phyloP scores from a whole-genome alignment of 1,284 basidiomycete genomes.

The Hemileia vastatrix region DNA sequence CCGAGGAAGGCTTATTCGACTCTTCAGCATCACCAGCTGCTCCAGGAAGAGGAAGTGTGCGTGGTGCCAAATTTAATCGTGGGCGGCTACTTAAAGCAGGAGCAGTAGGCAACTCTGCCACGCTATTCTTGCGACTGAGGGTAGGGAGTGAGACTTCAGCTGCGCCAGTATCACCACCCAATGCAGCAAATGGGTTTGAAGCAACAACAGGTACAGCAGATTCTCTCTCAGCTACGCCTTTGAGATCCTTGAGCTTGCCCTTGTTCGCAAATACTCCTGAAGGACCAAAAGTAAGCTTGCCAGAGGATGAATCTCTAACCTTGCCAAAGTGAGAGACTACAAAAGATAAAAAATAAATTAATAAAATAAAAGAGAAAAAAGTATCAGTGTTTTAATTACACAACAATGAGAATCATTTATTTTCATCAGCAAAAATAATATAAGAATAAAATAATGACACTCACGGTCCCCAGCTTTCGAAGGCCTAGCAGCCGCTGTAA shows the following conservation, averaged over 20 bases:
- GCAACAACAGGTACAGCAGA: constrained; percentile 15
- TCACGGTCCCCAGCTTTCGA: constrained; percentile 21
- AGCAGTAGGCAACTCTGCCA: constrained; percentile 3
- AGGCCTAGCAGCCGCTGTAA: constrained; percentile 7
- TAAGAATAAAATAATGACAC: background rate
- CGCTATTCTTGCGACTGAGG: constrained; percentile 6
- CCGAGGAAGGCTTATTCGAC: no score
- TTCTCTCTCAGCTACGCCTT: background rate
- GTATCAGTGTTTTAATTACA: background rate
- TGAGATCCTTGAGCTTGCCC: constrained; percentile 15
- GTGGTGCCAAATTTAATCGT: constrained; percentile 14
- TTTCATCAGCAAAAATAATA: background rate
- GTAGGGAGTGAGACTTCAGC: background rate
- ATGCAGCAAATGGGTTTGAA: constrained; percentile 17
- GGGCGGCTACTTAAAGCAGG: constrained; percentile 6
- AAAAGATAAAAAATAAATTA: background rate
- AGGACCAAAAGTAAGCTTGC: constrained; percentile 8
- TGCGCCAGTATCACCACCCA: constrained; percentile 2
- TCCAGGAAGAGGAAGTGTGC: constrained; percentile 14
- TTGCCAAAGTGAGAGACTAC: constrained; percentile 22
- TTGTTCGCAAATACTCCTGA: constrained; percentile 19
- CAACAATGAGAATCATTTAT: background rate
- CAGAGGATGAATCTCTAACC: constrained; percentile 18
- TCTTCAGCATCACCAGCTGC: no score
- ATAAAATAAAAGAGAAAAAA: background rate